These are phyloP conservation scores for Fusarium nanum DNA, from an alignment of 2,329 filamentous ascomycete genomes.

Conservation along the genomic window DNA sequence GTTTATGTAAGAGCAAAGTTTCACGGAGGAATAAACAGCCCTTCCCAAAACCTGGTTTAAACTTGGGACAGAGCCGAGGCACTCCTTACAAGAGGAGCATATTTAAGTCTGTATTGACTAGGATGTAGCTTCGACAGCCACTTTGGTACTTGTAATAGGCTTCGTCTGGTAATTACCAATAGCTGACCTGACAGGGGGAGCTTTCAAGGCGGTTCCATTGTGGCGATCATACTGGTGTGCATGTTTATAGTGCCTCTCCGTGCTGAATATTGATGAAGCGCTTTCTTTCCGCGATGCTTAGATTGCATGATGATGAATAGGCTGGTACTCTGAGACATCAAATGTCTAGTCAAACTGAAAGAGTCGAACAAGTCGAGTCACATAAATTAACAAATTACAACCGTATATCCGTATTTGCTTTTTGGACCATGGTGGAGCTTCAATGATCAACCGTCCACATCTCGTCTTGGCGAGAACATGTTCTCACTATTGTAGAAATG, in stretches of 20 bases:
- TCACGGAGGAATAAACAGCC: slow-evolving; percentile 19
- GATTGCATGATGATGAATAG: slow-evolving; percentile 6
- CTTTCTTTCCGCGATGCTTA: slow-evolving; percentile 1
- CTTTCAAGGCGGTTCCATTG: slow-evolving; percentile 25
- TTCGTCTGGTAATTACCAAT: slow-evolving; percentile 12
- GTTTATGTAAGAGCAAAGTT: slow-evolving; percentile 28
- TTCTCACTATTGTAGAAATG: not conserved
- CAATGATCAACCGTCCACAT: slow-evolving; percentile 3
- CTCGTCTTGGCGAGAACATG: slow-evolving; percentile 17
- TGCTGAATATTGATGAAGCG: slow-evolving; percentile 12
- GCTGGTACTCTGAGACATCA: slow-evolving; percentile 1
- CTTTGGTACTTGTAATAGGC: slow-evolving; percentile 9
- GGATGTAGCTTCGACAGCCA: slow-evolving; percentile 9
- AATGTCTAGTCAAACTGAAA: slow-evolving; percentile 4
- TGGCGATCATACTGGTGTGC: slow-evolving; percentile 31
- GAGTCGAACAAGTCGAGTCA: not conserved
- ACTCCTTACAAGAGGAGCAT: slow-evolving; percentile 1
- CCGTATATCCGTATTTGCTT: not conserved
- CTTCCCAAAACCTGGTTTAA: slow-evolving; percentile 14
- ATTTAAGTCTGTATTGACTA: slow-evolving; percentile 16
- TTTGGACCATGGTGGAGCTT: slow-evolving; percentile 6
- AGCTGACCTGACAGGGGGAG: slow-evolving; percentile 14
- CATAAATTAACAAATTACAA: not conserved
- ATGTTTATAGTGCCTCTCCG: slow-evolving; percentile 13
- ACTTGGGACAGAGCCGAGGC: slow-evolving; percentile 22